Evolutionary conservation across 257 asterid species (phyloP), one percentile per base, ranked within the genome.

Genomic region (Jacaranda mimosifolia): DNA sequence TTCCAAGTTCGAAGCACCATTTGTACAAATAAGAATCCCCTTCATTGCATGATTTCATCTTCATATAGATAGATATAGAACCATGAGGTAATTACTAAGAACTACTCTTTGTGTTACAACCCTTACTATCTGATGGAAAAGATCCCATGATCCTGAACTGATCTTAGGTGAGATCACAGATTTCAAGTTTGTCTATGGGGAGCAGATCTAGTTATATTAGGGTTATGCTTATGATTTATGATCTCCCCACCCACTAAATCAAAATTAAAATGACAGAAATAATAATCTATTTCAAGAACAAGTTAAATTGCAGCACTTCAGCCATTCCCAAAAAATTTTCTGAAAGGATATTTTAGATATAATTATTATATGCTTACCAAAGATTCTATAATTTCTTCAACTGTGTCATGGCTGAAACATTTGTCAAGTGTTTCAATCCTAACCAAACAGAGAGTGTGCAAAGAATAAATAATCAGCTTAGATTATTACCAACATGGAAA

Each of bases 381-480:
- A 72, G 92, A 84, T 70, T 87, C 94, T 80, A 96, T 82, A 64
- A 96, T 93, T 86, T 91, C 99, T 85, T 93, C 99, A 17, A 96
- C 96, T 19, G 95, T 87, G 75, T 88, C 95, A 40, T 88, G 94
- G 89, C 97, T 76, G 90, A 96, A 96, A 81, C 97, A 96, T 89
- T 87, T 88, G 85, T 96, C 92, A 51, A 96, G 77, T 66, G 81
- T 81, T 75, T 62, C 77, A 70, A 93, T 90, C 97, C 99, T 95
- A 83, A 75, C 53, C 78, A 85, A 83, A 60, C 68, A 64, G 40
- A 77, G 51, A 68, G 79, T 32, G 62, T 64, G 75, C 35, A 11
- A 56, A 58, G 67, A 73, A 75, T 58, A 63, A 70, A 63, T 60
- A 59, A 84, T 85, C 68, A 85, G 81, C 60, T 66, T 14, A 57